Evolutionary conservation across 208 protist species (phyloP).

Genomic region (Trypanosoma rangeli): DNA sequence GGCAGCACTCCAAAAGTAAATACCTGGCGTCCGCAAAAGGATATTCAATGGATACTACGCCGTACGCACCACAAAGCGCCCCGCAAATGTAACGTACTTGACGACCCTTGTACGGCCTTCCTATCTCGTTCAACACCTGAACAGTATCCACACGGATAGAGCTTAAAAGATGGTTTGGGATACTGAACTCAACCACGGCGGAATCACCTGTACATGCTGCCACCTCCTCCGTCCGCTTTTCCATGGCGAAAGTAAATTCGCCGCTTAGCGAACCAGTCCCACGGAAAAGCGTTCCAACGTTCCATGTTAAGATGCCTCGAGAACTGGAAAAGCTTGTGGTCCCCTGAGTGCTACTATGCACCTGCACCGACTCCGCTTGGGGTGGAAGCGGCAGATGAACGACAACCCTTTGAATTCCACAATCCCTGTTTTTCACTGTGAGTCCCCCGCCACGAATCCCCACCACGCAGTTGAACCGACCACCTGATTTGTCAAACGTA

Average conservation of each 20-base stretch:
- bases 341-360: conserved; percentile 71
- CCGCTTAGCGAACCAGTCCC: conserved; percentile 65
- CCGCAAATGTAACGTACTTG: conserved; percentile 78
- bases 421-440: conserved; percentile 34
- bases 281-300: conserved; percentile 65
- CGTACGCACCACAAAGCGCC: conserved; percentile 78
- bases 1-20: conserved; percentile 16
- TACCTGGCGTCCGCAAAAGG: background rate
- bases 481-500: conserved; percentile 55
- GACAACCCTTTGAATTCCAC: conserved; percentile 63
- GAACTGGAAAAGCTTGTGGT: conserved; percentile 70
- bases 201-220: conserved; percentile 26
- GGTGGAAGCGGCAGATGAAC: conserved; percentile 72
- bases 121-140: conserved; percentile 75
- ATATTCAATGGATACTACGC: conserved; percentile 30
- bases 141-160: conserved; percentile 79
- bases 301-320: conserved; percentile 69
- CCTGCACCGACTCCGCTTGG: conserved; percentile 50
- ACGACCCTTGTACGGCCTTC: conserved; percentile 89
- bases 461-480: conserved; percentile 89
- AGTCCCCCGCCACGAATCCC: conserved; percentile 44
- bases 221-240: conserved; percentile 24
- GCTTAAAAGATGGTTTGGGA: conserved; percentile 74
- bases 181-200: conserved; percentile 65
- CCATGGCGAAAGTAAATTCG: conserved; percentile 54